Evolutionary conservation across 2,329 filamentous ascomycete species (phyloP).

Genomic region (Venturia carpophila): DNA sequence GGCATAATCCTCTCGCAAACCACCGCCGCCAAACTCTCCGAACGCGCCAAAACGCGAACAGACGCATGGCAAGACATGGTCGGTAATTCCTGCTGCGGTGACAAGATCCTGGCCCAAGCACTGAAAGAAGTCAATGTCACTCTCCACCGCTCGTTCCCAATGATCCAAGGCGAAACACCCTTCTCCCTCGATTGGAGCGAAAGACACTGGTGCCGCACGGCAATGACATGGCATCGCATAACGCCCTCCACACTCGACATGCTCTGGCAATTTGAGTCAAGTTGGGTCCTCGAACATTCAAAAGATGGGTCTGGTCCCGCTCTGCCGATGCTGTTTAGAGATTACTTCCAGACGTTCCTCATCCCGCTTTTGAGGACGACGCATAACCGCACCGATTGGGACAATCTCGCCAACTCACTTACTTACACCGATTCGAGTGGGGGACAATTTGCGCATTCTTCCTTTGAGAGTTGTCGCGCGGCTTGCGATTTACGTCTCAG

Average conservation of each 20-base stretch:
- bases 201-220: slow-evolving; percentile 37
- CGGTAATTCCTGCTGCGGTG: slow-evolving; percentile 32
- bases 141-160: slow-evolving; percentile 34
- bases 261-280: slow-evolving; percentile 29
- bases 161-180: slow-evolving; percentile 38
- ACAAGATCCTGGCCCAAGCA: slow-evolving; percentile 30
- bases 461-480: slow-evolving; percentile 12
- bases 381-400: slow-evolving; percentile 19
- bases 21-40: slow-evolving; percentile 31
- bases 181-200: slow-evolving; percentile 33
- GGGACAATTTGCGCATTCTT: slow-evolving; percentile 16
- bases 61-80: slow-evolving; percentile 31
- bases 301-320: not conserved
- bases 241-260: slow-evolving; percentile 23
- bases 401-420: slow-evolving; percentile 16
- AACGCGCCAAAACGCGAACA: slow-evolving; percentile 27
- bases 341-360: slow-evolving; percentile 19
- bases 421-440: slow-evolving; percentile 6
- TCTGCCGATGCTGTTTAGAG: slow-evolving; percentile 17
- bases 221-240: slow-evolving; percentile 33
- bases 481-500: slow-evolving; percentile 17
- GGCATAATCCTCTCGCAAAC: slow-evolving; percentile 37
- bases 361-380: slow-evolving; percentile 10
- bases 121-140: slow-evolving; percentile 31
- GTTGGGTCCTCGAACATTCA: slow-evolving; percentile 24